phyloP scores from a whole-genome alignment of 495 filamentous ascomycete species.

The Penicillium parvum region DNA sequence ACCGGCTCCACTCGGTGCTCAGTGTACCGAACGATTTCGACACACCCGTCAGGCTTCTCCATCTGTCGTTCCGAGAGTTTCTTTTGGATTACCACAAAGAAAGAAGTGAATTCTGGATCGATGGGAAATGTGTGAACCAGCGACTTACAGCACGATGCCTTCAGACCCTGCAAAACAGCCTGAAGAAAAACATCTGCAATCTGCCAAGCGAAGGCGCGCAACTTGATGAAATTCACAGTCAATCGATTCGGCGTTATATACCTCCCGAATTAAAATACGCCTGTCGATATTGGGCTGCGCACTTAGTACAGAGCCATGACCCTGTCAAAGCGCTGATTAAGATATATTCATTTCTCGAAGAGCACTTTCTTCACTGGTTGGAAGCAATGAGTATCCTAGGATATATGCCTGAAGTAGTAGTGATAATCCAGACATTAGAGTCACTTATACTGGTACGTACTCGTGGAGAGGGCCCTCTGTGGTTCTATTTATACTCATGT shows the following conservation, averaged over 20 bases:
- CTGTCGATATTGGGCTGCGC: conserved; percentile 46
- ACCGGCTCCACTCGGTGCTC: conserved; percentile 24
- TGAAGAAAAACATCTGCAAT: conserved; percentile 36
- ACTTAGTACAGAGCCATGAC: conserved; percentile 20
- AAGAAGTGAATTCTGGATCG: conserved; percentile 10
- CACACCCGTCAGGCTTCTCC: conserved; percentile 3
- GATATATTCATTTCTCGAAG: neutral
- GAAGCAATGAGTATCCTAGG: conserved; percentile 12
- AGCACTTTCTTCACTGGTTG: conserved; percentile 13
- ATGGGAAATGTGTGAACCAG: conserved; percentile 4
- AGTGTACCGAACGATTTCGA: conserved; percentile 22
- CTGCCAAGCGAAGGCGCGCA: conserved; percentile 19
- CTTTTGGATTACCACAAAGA: conserved; percentile 3
- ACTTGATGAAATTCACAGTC: conserved; percentile 21
- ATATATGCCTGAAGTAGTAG: neutral
- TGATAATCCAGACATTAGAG: neutral
- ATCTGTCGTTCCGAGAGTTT: conserved; percentile 13
- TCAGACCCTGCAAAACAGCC: neutral
- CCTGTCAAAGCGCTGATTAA: neutral
- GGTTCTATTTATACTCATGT: conserved; percentile 1
- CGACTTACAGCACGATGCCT: conserved; percentile 20
- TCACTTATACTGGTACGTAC: conserved; percentile 2
- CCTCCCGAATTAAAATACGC: conserved; percentile 33
- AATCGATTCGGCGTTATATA: conserved; percentile 19
- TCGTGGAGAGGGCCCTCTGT: neutral